Percentiles rank a stretch among this genome's conserved stretches.
Evolutionary conservation across 2,329 filamentous ascomycete genomes (phyloP).

Genomic region (Calonectria henricotiae): DNA sequence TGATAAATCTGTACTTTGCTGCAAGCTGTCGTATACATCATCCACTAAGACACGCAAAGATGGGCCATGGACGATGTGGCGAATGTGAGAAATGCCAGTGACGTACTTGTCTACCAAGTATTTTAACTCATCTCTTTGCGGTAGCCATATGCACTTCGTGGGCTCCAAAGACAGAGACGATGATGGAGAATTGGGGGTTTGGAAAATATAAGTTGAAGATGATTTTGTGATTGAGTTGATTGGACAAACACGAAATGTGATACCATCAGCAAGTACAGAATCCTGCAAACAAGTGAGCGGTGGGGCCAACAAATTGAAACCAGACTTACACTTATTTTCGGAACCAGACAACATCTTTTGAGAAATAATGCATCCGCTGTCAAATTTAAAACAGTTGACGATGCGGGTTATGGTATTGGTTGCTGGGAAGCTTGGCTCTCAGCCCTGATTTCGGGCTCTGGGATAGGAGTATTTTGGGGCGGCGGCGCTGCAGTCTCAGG

Average conservation of each 20-base stretch:
- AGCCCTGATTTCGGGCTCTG: not conserved
- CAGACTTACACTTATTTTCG: constrained; percentile 53
- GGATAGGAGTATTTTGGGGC: not conserved
- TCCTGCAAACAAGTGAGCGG: constrained; percentile 46
- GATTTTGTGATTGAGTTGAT: constrained; percentile 55
- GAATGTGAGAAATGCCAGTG: constrained; percentile 53
- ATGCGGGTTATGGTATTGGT: constrained; percentile 43
- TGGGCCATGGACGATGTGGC: constrained; percentile 55
- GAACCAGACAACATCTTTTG: constrained; percentile 54
- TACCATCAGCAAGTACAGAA: constrained; percentile 53
- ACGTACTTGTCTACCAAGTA: constrained; percentile 55
- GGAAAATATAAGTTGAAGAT: constrained; percentile 54
- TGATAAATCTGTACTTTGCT: constrained; percentile 46
- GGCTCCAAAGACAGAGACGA: constrained; percentile 51
- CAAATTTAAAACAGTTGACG: constrained; percentile 55
- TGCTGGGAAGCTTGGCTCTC: constrained; percentile 15
- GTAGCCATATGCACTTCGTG: constrained; percentile 57
- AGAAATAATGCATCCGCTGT: constrained; percentile 57
- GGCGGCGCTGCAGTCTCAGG: constrained; percentile 29
- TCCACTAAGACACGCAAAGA: constrained; percentile 52
- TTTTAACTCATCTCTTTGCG: constrained; percentile 54
- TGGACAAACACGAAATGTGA: constrained; percentile 56
- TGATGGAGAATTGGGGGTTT: constrained; percentile 47
- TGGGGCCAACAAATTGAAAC: too few species aligned
- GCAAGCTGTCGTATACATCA: constrained; percentile 53